Evolutionary conservation across 192 early-diverging fungal genomes (phyloP).

Genomic region (Entomortierella parvispora): DNA sequence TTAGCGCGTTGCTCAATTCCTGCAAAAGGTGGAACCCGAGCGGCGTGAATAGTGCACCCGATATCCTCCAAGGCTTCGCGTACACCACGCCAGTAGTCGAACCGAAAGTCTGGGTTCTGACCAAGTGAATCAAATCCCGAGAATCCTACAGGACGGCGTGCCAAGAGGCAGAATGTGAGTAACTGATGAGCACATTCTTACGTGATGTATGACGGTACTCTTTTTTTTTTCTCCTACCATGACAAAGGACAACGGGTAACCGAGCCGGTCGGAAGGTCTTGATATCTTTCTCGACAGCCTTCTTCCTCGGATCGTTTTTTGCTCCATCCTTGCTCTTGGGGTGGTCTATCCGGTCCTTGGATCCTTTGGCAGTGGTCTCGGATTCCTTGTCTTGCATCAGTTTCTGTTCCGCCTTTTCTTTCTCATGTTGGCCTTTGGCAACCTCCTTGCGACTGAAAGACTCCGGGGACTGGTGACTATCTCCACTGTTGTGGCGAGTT

Average conservation of each 20-base stretch:
- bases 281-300: conserved; percentile 11
- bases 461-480: not conserved
- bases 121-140: conserved; percentile 61
- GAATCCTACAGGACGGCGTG: conserved; percentile 59
- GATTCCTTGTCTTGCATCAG: not conserved
- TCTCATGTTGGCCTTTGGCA: conserved; percentile 4
- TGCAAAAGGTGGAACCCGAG: conserved; percentile 70
- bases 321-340: not conserved
- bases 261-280: conserved; percentile 73
- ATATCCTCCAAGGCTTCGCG: conserved; percentile 76
- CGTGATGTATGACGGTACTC: not conserved
- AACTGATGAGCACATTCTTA: not conserved
- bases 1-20: conserved; percentile 80
- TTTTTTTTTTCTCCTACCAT: conserved; percentile 60
- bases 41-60: conserved; percentile 84
- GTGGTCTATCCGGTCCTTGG: not conserved
- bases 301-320: conserved; percentile 14
- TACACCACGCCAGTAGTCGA: conserved; percentile 88
- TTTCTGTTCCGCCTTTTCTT: not conserved
- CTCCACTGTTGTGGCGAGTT: too few species aligned
- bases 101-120: conserved; percentile 69
- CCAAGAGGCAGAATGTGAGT: not conserved
- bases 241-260: conserved; percentile 87
- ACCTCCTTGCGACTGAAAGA: conserved; percentile 10
- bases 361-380: not conserved